Base-by-base conservation (phyloP, 345 rosid genomes). In the Pelargonium nanum region DNA sequence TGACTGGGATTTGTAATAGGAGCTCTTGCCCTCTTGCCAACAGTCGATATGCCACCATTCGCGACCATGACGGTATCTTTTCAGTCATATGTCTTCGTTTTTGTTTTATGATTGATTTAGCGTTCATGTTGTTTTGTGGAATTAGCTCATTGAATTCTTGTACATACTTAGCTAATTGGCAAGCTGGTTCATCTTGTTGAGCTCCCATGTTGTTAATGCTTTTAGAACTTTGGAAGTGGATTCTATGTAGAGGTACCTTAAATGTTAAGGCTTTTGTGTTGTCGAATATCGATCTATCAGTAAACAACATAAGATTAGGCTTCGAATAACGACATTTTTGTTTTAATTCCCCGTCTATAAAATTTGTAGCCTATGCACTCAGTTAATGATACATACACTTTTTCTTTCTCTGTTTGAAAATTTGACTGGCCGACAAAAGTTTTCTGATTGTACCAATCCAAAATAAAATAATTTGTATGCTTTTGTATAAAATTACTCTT, bases 11-110 rank as follows among this genome's bases (percentile, higher is more conserved):
- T 26, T 94, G 99, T 66, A 94, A 94, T 64, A 81, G 97, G 55
- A 90, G 95, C 77, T 94, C 97, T 64, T 94, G 97, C 61, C 99
- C 99, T 65, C 96, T 90, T 8, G 95, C 97, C 22, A 94, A 90
- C 62, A 94, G 97, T 66, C 86, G 99, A 21, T 94, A 94, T 23
- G 93, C 97, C 61, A 90, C 97, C 16, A 88, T 94, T 60, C 86
- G 96, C 2, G 99, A 94, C 45, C 88, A 90, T 25, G 86, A 94
- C 22, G 93, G 97, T 93, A 74, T 9, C n/a, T n/a, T n/a, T n/a
- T n/a, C n/a, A n/a, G n/a, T n/a, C n/a, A n/a, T n/a, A n/a, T n/a
- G n/a, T n/a, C n/a, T n/a, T n/a, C n/a, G n/a, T 51, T 25, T 34
- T 19, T 57, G 53, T 55, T 53, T 9, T 59, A 17, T 28, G 4